Evolutionary conservation across 495 filamentous ascomycete species (phyloP).

Genomic region (Penicillium steckii): DNA sequence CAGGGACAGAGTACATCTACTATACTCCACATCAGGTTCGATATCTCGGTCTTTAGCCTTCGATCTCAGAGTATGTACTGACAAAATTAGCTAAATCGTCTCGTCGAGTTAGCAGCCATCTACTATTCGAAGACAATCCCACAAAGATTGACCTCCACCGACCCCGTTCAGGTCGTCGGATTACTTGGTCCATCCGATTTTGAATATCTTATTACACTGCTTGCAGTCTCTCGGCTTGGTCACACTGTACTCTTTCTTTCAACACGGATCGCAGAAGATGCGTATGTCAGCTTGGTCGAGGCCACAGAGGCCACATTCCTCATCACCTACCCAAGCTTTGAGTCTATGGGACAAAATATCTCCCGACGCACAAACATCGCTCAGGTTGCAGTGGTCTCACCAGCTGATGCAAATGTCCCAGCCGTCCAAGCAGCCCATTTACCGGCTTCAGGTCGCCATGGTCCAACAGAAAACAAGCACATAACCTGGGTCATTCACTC

Average conservation of each 20-base stretch:
- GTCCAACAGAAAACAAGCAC: slow-evolving; percentile 18
- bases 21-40: slow-evolving; percentile 32
- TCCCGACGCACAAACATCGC: slow-evolving; percentile 7
- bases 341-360: slow-evolving; percentile 13
- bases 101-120: slow-evolving; percentile 32
- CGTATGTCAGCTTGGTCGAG: slow-evolving; percentile 38
- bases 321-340: slow-evolving; percentile 15
- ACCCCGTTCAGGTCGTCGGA: slow-evolving; percentile 40
- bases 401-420: slow-evolving; percentile 8
- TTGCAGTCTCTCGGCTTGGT: slow-evolving; percentile 44
- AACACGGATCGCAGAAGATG: slow-evolving; percentile 42
- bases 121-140: slow-evolving; percentile 20
- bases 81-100: slow-evolving; percentile 21
- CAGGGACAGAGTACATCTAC: slow-evolving; percentile 31
- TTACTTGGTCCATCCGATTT: slow-evolving; percentile 43
- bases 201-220: slow-evolving; percentile 41
- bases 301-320: slow-evolving; percentile 23
- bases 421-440: slow-evolving; percentile 3
- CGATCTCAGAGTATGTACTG: neutral
- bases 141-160: slow-evolving; percentile 21
- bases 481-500: slow-evolving; percentile 45
- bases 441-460: slow-evolving; percentile 19
- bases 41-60: neutral
- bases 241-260: slow-evolving; percentile 48
- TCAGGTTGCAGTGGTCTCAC: neutral